Percentiles rank a stretch among this genome's conserved stretches.
phyloP scores from a whole-genome alignment of 805 yeast genomes.

The Kuraishia floccosa region DNA sequence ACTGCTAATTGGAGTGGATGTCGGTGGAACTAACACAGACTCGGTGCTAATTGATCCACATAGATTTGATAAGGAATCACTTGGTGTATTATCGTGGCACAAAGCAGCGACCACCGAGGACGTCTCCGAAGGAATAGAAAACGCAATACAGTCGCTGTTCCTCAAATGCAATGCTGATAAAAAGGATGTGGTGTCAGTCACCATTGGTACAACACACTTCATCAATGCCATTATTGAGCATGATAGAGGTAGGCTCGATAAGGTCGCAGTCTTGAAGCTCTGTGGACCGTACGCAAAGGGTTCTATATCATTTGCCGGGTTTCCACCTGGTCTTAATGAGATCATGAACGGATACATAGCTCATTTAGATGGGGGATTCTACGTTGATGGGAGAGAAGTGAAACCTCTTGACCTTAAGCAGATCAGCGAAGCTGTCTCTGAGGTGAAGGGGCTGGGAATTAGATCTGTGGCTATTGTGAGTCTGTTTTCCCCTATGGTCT shows the following conservation, averaged over 20 bases:
- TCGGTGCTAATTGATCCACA: slow-evolving; percentile 30
- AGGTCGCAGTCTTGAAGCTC: slow-evolving; percentile 31
- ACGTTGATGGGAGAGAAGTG: slow-evolving; percentile 27
- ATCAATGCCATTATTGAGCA: slow-evolving; percentile 38
- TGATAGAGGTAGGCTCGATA: slow-evolving; percentile 26
- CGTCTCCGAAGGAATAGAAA: slow-evolving; percentile 28
- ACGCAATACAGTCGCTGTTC: slow-evolving; percentile 23
- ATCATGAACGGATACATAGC: slow-evolving; percentile 23
- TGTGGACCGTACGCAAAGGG: slow-evolving; percentile 29
- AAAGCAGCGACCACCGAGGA: slow-evolving; percentile 32
- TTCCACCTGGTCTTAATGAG: slow-evolving; percentile 24
- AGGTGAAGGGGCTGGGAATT: slow-evolving; percentile 21
- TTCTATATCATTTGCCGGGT: slow-evolving; percentile 30
- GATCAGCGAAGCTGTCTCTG: slow-evolving; percentile 13
- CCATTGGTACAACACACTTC: slow-evolving; percentile 41
- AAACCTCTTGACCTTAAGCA: slow-evolving; percentile 17
- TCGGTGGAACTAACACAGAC: slow-evolving; percentile 42
- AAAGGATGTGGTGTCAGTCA: slow-evolving; percentile 24
- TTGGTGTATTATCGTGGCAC: slow-evolving; percentile 14
- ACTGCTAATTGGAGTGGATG: slow-evolving; percentile 27
- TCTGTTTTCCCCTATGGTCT: slow-evolving; percentile 26
- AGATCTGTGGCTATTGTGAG: slow-evolving; percentile 28
- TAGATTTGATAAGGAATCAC: slow-evolving; percentile 4
- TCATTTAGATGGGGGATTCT: slow-evolving; percentile 26
- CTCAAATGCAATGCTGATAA: slow-evolving; percentile 7